phyloP scores from a whole-genome alignment of 257 asterid genomes.

The Galeopsis tetrahit region DNA sequence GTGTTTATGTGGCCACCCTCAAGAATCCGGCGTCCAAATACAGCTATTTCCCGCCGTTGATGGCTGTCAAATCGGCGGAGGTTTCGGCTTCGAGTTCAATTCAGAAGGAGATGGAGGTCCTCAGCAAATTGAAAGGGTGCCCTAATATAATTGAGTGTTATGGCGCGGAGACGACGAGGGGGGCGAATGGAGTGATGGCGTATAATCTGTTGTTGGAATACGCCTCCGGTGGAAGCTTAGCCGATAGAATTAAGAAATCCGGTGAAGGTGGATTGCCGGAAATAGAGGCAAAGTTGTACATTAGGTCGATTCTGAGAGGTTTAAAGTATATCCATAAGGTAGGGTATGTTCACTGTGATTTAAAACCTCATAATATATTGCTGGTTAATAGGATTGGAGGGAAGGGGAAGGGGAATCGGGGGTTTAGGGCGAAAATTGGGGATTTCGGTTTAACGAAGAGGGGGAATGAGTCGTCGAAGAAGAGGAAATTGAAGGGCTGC shows the following conservation, averaged over 20 bases:
- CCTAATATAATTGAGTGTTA: slow-evolving; percentile 58
- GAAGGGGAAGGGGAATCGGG: slow-evolving; percentile 16
- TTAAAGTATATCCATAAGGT: background rate
- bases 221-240: slow-evolving; percentile 54
- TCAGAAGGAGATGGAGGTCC: slow-evolving; percentile 88
- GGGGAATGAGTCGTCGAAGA: slow-evolving; percentile 33
- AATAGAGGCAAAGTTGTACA: slow-evolving; percentile 58
- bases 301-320: slow-evolving; percentile 33
- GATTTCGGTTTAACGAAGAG: slow-evolving; percentile 89
- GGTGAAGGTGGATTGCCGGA: slow-evolving; percentile 56
- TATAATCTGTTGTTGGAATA: slow-evolving; percentile 83
- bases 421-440: slow-evolving; percentile 50
- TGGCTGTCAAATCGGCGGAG: slow-evolving; percentile 99
- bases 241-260: background rate
- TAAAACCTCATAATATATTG: slow-evolving; percentile 36
- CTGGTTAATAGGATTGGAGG: slow-evolving; percentile 49
- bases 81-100: slow-evolving; percentile 82
- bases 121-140: slow-evolving; percentile 37
- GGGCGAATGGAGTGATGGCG: slow-evolving; percentile 67
- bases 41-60: slow-evolving; percentile 64
- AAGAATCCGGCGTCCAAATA: slow-evolving; percentile 78
- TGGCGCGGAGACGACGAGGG: slow-evolving; percentile 87
- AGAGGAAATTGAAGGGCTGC: background rate
- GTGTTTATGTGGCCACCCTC: slow-evolving; percentile 73
- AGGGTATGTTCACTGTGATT: slow-evolving; percentile 43